phyloP scores from a whole-genome alignment of 495 filamentous ascomycete genomes.

The Gamarada debralockiae region DNA sequence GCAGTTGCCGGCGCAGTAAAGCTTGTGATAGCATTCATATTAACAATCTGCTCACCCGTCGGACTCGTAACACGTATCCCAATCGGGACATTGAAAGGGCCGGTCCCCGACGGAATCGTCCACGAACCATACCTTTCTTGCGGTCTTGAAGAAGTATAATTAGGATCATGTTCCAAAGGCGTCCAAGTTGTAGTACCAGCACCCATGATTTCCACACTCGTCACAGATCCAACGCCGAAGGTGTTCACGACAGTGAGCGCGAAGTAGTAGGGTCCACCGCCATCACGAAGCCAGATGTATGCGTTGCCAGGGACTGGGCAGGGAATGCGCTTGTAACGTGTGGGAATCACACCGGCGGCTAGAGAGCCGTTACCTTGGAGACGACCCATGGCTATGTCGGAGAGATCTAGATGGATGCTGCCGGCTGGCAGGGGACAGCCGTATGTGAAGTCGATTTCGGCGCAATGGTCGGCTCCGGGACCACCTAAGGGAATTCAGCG shows the following conservation, averaged over 20 bases:
- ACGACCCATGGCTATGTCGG: conserved; percentile 17
- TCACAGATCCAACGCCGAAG: conserved; percentile 7
- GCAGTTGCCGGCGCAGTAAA: conserved; percentile 11
- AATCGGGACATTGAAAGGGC: conserved; percentile 10
- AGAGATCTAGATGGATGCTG: conserved; percentile 15
- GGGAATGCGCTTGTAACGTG: conserved; percentile 10
- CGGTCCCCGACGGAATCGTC: conserved; percentile 5
- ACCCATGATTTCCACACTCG: conserved; percentile 6
- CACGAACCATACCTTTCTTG: conserved; percentile 13
- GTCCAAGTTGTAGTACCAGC: conserved; percentile 5
- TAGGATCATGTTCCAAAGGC: conserved; percentile 4
- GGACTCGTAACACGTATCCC: conserved; percentile 9
- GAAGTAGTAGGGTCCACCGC: conserved; percentile 16
- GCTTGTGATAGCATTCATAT: conserved; percentile 4
- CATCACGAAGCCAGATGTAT: conserved; percentile 16
- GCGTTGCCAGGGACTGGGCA: conserved; percentile 11
- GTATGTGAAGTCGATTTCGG: conserved; percentile 16
- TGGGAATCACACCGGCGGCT: conserved; percentile 10
- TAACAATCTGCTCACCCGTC: conserved; percentile 6
- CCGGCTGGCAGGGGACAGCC: conserved; percentile 12
- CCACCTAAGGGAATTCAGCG: not conserved
- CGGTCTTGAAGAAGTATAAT: conserved; percentile 7
- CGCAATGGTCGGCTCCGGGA: conserved; percentile 14
- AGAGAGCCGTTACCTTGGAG: conserved; percentile 12
- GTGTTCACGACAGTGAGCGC: conserved; percentile 9